Evolutionary conservation across 2,329 filamentous ascomycete species (phyloP).

Genomic region (Paracamarosporium sp.): DNA sequence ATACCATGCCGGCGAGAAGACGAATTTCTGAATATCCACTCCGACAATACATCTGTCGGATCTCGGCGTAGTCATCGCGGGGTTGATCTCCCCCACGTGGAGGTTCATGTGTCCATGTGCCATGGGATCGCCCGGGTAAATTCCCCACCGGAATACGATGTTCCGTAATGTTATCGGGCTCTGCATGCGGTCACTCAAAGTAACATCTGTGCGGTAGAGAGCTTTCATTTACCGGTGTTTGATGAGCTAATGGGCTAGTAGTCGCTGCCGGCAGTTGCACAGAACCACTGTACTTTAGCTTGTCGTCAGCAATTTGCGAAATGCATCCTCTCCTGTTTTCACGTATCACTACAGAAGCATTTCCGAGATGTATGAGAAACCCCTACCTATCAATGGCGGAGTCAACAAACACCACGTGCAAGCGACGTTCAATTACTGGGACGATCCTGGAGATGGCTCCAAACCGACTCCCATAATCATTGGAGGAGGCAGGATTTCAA

Average conservation of each 20-base stretch:
- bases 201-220: neutral
- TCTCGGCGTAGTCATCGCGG: neutral
- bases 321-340: neutral
- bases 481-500: constrained; percentile 29
- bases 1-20: neutral
- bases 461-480: constrained; percentile 29
- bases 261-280: constrained; percentile 17
- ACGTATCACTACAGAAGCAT: constrained; percentile 4
- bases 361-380: constrained; percentile 9
- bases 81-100: neutral
- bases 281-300: neutral
- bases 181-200: constrained; percentile 8
- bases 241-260: neutral
- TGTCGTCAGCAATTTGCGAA: neutral
- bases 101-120: constrained; percentile 13
- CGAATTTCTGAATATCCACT: neutral
- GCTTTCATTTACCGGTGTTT: neutral
- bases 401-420: constrained; percentile 21
- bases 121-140: constrained; percentile 11
- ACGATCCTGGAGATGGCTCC: constrained; percentile 30
- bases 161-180: constrained; percentile 13
- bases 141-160: constrained; percentile 14
- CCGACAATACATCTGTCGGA: neutral
- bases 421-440: constrained; percentile 31
- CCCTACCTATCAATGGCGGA: neutral